Conservation (phyloP, 2,329 filamentous ascomycete genomes). For the Pseudogymnoascus sp. region DNA sequence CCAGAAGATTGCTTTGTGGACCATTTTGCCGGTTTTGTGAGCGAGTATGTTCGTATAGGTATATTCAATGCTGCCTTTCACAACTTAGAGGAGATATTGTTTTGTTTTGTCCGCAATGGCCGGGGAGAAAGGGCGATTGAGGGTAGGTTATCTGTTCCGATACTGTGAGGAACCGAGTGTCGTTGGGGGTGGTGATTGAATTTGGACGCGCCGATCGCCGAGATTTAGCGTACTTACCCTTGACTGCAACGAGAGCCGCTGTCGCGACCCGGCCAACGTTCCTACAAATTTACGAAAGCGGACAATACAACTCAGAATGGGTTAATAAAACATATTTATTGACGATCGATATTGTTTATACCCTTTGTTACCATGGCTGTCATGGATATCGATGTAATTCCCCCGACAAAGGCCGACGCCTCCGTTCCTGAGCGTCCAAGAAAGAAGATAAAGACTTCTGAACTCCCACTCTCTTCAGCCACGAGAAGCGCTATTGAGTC, state of each 20-base stretch:
- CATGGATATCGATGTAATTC: not conserved
- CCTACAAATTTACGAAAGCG: not conserved
- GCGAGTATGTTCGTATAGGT: not conserved
- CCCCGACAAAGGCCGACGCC: not conserved
- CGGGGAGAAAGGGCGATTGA: not conserved
- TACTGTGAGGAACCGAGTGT: constrained; percentile 5
- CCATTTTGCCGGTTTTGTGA: constrained; percentile 21
- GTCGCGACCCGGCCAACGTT: not conserved
- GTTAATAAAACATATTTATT: constrained; percentile 7
- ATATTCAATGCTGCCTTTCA: not conserved
- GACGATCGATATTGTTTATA: not conserved
- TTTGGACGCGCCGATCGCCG: constrained; percentile 6
- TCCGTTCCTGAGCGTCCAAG: constrained; percentile 12
- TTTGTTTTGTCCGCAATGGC: constrained; percentile 4
- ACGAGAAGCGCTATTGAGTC: constrained; percentile 66
- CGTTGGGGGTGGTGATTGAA: constrained; percentile 6
- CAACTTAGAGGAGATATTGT: not conserved
- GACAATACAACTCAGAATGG: not conserved
- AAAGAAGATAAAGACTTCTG: constrained; percentile 60
- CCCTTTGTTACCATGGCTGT: not conserved
- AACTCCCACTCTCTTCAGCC: constrained; percentile 64
- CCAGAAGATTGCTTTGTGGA: constrained; percentile 65
- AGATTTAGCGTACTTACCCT: constrained; percentile 2
- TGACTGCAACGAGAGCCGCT: not conserved
- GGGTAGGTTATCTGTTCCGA: not conserved